These are phyloP conservation scores for Orobanche coerulescens DNA, from an alignment of 257 asterid species.

Conservation along the genomic window DNA sequence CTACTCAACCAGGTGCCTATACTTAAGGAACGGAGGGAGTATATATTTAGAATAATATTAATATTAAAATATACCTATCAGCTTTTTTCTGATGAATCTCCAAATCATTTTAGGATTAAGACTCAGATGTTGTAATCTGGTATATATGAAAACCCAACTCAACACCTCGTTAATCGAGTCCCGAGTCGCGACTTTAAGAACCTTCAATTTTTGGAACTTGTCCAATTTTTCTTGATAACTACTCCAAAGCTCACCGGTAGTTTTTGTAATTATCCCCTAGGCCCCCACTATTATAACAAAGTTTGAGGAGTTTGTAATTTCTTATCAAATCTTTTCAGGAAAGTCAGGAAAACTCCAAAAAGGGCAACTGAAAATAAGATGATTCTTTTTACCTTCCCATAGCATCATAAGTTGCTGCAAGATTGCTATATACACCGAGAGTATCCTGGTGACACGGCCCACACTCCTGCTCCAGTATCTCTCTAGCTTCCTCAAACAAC, in stretches of 20 bases:
- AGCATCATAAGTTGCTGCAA: constrained; percentile 97
- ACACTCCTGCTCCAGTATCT: constrained; percentile 78
- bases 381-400: constrained; percentile 77
- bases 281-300: background rate
- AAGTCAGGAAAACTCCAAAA: background rate
- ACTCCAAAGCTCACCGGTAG: background rate
- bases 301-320: background rate
- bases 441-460: constrained; percentile 96
- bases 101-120: background rate
- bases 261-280: background rate
- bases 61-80: no score
- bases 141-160: no score
- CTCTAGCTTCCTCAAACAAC: constrained; percentile 95
- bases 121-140: background rate
- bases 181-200: background rate
- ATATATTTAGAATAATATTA: no score
- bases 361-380: background rate
- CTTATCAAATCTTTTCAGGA: background rate
- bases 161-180: background rate
- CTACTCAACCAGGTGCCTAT: no score
- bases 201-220: background rate
- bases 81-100: no score
- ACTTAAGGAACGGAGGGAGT: no score
- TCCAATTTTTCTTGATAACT: background rate
- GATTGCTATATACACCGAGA: constrained; percentile 93